These are phyloP conservation scores for Fusarium keratoplasticum DNA, from an alignment of 2,329 filamentous ascomycete genomes.

Conservation along the genomic window DNA sequence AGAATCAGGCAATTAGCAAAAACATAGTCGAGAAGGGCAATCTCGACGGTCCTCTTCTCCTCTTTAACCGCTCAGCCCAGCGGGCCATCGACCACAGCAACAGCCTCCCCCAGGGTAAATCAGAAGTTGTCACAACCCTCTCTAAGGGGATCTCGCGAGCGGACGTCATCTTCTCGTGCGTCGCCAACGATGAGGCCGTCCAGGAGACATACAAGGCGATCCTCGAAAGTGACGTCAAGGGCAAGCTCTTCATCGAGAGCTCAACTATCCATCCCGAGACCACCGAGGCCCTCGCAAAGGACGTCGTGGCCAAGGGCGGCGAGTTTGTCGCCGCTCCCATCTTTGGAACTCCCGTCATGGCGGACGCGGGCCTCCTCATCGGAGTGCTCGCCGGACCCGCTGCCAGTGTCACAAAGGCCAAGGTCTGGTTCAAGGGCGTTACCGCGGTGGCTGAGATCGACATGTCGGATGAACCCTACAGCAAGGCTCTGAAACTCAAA, in stretches of 20 bases:
- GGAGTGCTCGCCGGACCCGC: constrained; percentile 77
- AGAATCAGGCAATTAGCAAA: constrained; percentile 79
- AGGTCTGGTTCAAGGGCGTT: constrained; percentile 79
- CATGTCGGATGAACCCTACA: constrained; percentile 75
- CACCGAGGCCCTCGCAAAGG: constrained; percentile 73
- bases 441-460: constrained; percentile 77
- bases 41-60: constrained; percentile 76
- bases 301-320: constrained; percentile 69
- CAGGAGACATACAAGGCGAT: constrained; percentile 69
- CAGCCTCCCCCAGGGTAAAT: constrained; percentile 70
- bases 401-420: constrained; percentile 70
- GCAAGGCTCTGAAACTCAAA: constrained; percentile 79
- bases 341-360: constrained; percentile 78
- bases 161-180: constrained; percentile 85
- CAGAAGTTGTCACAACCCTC: constrained; percentile 72
- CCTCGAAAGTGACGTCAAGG: constrained; percentile 65
- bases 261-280: constrained; percentile 90
- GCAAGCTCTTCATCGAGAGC: constrained; percentile 87
- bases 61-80: constrained; percentile 83
- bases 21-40: constrained; percentile 84
- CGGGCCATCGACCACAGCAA: constrained; percentile 73
- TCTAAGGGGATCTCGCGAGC: constrained; percentile 73
- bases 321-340: constrained; percentile 79
- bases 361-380: constrained; percentile 76
- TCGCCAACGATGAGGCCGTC: constrained; percentile 82